Evolutionary conservation across 768 basidiomycete genomes (phyloP).

Genomic region (Brasilioporus rufonigricans): DNA sequence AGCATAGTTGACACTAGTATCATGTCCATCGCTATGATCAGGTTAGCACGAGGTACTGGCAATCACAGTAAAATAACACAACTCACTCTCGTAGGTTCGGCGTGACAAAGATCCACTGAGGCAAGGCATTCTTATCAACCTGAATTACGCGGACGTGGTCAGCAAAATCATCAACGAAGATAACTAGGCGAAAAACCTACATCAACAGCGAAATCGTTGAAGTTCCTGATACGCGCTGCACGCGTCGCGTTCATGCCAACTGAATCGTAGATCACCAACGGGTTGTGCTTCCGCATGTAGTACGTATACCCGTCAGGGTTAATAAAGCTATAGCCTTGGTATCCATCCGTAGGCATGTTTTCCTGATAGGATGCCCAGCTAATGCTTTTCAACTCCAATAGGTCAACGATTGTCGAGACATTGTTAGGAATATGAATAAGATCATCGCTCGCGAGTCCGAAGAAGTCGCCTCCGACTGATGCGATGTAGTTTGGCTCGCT

Average conservation of each 20-base stretch:
- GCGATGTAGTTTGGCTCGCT: conserved; percentile 56
- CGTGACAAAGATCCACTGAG: conserved; percentile 63
- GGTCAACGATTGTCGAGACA: conserved; percentile 56
- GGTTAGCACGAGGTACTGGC: neutral
- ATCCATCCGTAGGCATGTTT: conserved; percentile 51
- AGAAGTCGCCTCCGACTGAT: neutral
- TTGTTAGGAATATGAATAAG: conserved; percentile 35
- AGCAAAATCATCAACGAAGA: neutral
- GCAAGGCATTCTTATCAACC: conserved; percentile 41
- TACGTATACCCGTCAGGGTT: conserved; percentile 5
- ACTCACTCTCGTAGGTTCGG: conserved; percentile 46
- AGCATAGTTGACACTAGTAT: conserved; percentile 51
- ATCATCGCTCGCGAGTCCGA: neutral
- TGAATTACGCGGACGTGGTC: neutral
- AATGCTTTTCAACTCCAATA: conserved; percentile 54
- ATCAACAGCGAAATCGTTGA: conserved; percentile 60
- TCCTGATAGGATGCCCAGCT: conserved; percentile 64
- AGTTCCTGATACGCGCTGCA: conserved; percentile 47
- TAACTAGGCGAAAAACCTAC: conserved; percentile 18
- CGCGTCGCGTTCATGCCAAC: conserved; percentile 43
- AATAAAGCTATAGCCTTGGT: conserved; percentile 36
- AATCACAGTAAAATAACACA: neutral
- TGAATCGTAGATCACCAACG: conserved; percentile 49
- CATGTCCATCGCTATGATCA: conserved; percentile 52
- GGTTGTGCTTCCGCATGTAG: conserved; percentile 56